Percentiles rank a stretch among this genome's conserved stretches.
Conservation (phyloP, 257 asterid species). For the Echites panduratus region DNA sequence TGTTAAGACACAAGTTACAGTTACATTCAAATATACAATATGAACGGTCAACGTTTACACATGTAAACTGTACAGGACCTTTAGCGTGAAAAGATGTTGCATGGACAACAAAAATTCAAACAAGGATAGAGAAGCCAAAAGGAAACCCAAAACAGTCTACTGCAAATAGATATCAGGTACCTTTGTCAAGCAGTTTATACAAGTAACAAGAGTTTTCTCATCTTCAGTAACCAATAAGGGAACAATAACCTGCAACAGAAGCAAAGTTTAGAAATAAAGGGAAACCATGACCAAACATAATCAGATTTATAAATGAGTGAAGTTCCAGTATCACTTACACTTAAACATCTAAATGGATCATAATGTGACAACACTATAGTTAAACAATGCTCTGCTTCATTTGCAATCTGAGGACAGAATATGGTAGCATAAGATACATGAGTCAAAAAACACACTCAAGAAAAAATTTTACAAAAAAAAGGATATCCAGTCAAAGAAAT, state of each 20-base stretch:
- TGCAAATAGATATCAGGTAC: constrained; percentile 26
- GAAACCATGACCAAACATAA: background rate
- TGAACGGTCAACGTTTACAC: background rate
- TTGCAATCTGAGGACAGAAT: constrained; percentile 57
- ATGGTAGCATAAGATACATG: constrained; percentile 16
- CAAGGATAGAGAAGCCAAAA: background rate
- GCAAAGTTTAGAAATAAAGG: background rate
- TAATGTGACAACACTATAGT: constrained; percentile 67
- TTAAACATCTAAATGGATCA: constrained; percentile 88
- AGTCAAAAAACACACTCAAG: background rate
- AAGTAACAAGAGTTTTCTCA: constrained; percentile 91
- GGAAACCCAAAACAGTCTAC: background rate
- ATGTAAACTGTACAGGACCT: background rate
- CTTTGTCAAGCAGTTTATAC: constrained; percentile 97
- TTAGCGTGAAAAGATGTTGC: background rate
- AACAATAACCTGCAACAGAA: constrained; percentile 68
- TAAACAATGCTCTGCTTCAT: constrained; percentile 87
- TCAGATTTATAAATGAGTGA: background rate
- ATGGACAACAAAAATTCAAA: background rate
- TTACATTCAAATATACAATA: background rate
- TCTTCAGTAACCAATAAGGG: constrained; percentile 95
- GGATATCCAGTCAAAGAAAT: constrained; percentile 16
- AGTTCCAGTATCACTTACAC: constrained; percentile 46
- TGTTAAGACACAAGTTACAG: background rate
- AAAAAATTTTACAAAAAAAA: background rate